These are phyloP conservation scores for Mycocentrospora acerina DNA, from an alignment of 2,329 filamentous ascomycete species.

Conservation along the genomic window DNA sequence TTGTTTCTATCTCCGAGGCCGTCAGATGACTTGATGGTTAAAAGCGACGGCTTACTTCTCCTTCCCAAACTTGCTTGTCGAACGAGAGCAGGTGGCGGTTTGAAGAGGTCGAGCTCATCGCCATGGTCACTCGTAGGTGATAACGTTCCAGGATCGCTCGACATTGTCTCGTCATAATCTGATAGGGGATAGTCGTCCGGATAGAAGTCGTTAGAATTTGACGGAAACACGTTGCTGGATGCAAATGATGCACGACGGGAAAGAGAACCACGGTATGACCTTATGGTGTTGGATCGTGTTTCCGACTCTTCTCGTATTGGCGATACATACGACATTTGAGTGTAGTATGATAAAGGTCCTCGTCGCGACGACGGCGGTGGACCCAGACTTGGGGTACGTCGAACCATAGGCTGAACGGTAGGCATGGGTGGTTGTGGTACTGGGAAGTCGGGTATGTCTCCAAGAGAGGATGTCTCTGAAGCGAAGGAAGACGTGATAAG, in stretches of 20 bases:
- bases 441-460: constrained; percentile 46
- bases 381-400: constrained; percentile 46
- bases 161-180: constrained; percentile 43
- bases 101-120: constrained; percentile 43
- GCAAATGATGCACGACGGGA: constrained; percentile 49
- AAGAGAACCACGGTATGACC: constrained; percentile 46
- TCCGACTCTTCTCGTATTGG: constrained; percentile 54
- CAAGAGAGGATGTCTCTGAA: constrained; percentile 43
- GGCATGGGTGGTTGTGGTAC: constrained; percentile 38
- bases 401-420: constrained; percentile 36
- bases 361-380: constrained; percentile 52
- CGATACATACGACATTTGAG: constrained; percentile 50
- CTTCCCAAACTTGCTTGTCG: constrained; percentile 52
- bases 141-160: constrained; percentile 31
- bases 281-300: constrained; percentile 45
- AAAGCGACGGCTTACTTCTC: constrained; percentile 50
- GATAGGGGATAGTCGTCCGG: constrained; percentile 38
- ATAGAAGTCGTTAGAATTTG: constrained; percentile 44
- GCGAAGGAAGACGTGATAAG: constrained; percentile 41
- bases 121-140: constrained; percentile 37
- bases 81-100: constrained; percentile 29
- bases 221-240: constrained; percentile 53
- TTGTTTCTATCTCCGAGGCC: constrained; percentile 27
- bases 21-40: constrained; percentile 50
- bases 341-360: constrained; percentile 53